Evolutionary conservation across 768 basidiomycete species (phyloP).

Genomic region (Trametes elegans): DNA sequence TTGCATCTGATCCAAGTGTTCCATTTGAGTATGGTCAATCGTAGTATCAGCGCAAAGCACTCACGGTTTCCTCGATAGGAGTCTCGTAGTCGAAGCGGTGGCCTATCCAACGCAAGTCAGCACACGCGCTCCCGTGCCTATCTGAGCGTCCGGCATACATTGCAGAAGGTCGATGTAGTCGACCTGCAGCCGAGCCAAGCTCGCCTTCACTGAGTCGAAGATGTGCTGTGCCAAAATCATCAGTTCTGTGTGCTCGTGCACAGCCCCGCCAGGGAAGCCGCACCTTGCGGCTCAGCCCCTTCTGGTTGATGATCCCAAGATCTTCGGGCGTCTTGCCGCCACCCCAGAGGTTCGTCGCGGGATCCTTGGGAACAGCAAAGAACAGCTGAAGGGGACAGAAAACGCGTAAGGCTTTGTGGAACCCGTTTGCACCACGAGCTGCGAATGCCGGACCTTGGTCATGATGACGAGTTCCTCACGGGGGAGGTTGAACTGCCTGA

Average conservation of each 20-base stretch:
- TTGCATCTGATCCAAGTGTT: slow-evolving; percentile 32
- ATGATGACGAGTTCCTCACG: slow-evolving; percentile 45
- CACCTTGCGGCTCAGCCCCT: slow-evolving; percentile 41
- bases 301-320: slow-evolving; percentile 38
- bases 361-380: neutral
- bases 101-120: slow-evolving; percentile 21
- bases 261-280: neutral
- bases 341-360: neutral
- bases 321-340: slow-evolving; percentile 13
- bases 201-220: slow-evolving; percentile 51
- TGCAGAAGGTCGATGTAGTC: slow-evolving; percentile 43
- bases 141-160: neutral
- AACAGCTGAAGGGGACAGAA: neutral
- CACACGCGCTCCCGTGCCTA: neutral
- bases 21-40: neutral
- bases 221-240: slow-evolving; percentile 44
- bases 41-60: neutral
- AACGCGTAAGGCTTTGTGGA: neutral
- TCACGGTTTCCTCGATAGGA: slow-evolving; percentile 34
- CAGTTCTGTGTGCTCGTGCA: too few relatives aligned
- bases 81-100: slow-evolving; percentile 33
- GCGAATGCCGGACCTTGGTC: slow-evolving; percentile 38
- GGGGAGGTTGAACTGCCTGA: slow-evolving; percentile 42
- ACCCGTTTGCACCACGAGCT: neutral
- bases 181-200: slow-evolving; percentile 40